Base-by-base conservation (phyloP, 2,329 filamentous ascomycete genomes). In the Trichoderma sp. region DNA sequence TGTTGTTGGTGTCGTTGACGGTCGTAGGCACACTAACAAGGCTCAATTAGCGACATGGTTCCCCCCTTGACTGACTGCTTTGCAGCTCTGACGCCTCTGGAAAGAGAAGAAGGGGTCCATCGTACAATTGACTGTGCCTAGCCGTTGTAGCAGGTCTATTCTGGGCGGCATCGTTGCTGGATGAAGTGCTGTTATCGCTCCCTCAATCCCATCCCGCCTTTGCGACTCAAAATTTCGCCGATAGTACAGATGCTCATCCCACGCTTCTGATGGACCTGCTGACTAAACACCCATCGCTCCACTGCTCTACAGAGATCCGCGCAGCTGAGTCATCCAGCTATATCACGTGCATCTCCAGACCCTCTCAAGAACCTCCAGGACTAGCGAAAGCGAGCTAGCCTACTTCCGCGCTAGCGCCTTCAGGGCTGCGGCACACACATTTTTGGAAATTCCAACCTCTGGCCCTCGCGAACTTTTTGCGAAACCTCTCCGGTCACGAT, bases 101-200 rank as follows among this genome's bases (percentile, higher is more conserved):
- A 12, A 26, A 19, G 21, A 9, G 44, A 45, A 5, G 15, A 15
- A 17, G 7, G 17, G 41, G 10, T 17, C 6, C n/a, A 21, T 70
- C 85, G 77, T 81, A 91, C 89, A 79, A 71, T 82, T 85, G 65
- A 89, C 76, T 34, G 80, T 81, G 75, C 83, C 83, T 61, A 89
- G 78, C 76, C 86, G 83, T 76, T 85, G 82, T 66, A 87, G 81
- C 73, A 82, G 76, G 70, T 84, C 79, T 82, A 91, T 79, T 81
- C 87, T 87, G 65, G 87, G 88, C 73, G 88, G 85, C 89, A 92
- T 92, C 70, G 71, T 81, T 78, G 48, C 15, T 58, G 39, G 59
- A 66, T 54, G 47, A 52, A 44, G 43, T 61, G 15, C 64, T 62
- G 24, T 39, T 39, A 39, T 39, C 34, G 10, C 34, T 61, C 24